Evolutionary conservation across 805 yeast genomes (phyloP), one percentile per base, ranked within the genome.

Genomic region (Teunomyces atbi): DNA sequence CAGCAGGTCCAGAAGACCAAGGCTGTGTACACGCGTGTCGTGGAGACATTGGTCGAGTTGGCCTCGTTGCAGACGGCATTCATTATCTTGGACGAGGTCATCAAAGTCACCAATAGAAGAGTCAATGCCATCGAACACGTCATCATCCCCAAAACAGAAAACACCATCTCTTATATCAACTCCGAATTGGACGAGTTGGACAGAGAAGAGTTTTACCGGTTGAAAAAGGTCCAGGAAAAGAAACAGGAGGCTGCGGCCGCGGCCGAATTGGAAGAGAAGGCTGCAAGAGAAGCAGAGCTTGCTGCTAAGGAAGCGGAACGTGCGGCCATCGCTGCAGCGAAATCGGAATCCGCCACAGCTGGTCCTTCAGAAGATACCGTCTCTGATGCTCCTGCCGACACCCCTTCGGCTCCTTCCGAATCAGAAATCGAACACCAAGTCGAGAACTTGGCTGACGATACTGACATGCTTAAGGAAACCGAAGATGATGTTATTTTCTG

Each of bases 81-180:
- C 65, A 89, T 94, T 46, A 92, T 92, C 55, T 79, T 92, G 60
- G 99, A 94, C 70, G 99, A 92, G 68, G 99, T 92, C 48, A 94
- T 92, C 67, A 94, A 94, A 68, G 97, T 94, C 50, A 92, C 99
- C 45, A 92, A 92, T 70, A 82, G 99, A 74, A 88, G 99, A 78
- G 99, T 92, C 61, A 92, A 92, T 66, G 98, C 99, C 52, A 92
- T 92, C 68, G 99, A 92, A 73, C 98, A 92, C 62, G 98, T 92
- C 39, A 91, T 92, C 59, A 92, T 92, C 50, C 99, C 99, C 56
- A 82, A 98, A 70, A 94, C 98, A 1, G 97, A 94, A 68, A 92
- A 92, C 70, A 92, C 99, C 23, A 92, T 92, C 60, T 67, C 77
- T 44, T 82, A 92, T 71, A 92, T 92, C 75, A 91, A 90, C 68